Base-by-base conservation (phyloP, 495 filamentous ascomycete species). In the Thermothielavioides terrestris region DNA sequence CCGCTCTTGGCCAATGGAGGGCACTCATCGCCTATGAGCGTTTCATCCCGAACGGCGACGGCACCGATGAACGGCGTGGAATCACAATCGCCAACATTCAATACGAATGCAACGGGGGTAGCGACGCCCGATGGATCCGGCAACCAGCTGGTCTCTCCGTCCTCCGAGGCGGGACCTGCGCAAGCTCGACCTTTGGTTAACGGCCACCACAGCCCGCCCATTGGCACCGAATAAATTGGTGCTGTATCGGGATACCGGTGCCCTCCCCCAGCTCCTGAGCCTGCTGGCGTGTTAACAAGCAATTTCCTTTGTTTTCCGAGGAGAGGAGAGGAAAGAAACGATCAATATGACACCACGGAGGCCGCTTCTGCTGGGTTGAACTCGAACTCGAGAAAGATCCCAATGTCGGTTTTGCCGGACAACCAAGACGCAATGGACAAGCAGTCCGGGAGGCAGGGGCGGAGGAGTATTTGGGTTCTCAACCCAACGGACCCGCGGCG, bases 1-100 rank as follows among this genome's bases (percentile, higher is more conserved):
- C 59, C 56, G 5, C 48, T 53, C 25, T 21, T 66, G n/a, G 46
- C 65, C 6, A 70, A 68, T 45, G 67, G 65, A n/a, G 36, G 64
- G 25, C 67, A 60, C 27, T 59, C 62, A 10, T 62, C 67, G 8
- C 61, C 63, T 9, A 49, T 40, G 17, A 55, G 54, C 47, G 40
- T 38, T 26, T 45, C 54, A 0, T 56, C 60, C 17, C 55, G 21
- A 32, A 18, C 14, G 8, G 39, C 26, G 34, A 32, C 40, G 18
- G 26, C 34, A 30, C 26, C 27, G 15, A 30, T 47, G 49, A 63
- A 66, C 25, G 63, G 63, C 3, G 11, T 52, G 6, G 42, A 42
- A 15, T 58, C 59, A 12, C 55, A 42, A 15, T 58, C 59, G n/a
- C 55, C 59, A 4, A 45, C 41, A 12, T 35, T 52, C 10, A 22